Conservation (phyloP, 257 asterid species). For the Phtheirospermum japonicum region DNA sequence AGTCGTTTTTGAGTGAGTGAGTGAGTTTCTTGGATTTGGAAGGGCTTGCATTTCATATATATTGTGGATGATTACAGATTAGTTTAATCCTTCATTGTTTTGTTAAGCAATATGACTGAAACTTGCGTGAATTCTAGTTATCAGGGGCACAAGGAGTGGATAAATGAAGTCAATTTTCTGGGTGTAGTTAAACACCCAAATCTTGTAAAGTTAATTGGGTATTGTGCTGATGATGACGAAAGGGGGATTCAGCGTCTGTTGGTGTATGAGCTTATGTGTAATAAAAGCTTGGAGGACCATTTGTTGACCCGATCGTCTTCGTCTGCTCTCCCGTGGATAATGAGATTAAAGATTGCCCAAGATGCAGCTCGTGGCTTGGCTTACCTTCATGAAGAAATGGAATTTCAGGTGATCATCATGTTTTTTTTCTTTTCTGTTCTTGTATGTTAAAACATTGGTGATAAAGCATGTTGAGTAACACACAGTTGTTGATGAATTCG, state of each 20-base stretch:
- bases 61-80: too few relatives aligned
- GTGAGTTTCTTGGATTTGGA: too few relatives aligned
- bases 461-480: too few relatives aligned
- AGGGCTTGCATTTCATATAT: too few relatives aligned
- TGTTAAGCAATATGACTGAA: not conserved
- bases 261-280: conserved; percentile 84
- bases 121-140: conserved; percentile 52
- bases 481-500: too few relatives aligned
- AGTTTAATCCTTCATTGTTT: too few relatives aligned
- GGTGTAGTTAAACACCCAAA: conserved; percentile 87
- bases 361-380: conserved; percentile 97
- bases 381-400: conserved; percentile 95
- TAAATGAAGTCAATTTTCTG: conserved; percentile 76
- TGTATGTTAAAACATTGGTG: too few relatives aligned
- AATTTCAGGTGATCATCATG: conserved; percentile 66
- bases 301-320: conserved; percentile 48
- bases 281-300: conserved; percentile 91
- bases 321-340: conserved; percentile 69
- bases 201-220: conserved; percentile 85
- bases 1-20: too few relatives aligned
- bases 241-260: conserved; percentile 93
- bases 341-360: conserved; percentile 73
- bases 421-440: not conserved
- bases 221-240: conserved; percentile 93
- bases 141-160: conserved; percentile 99